Conservation (phyloP, 495 filamentous ascomycete genomes). For the Neurospora tetraspora region DNA sequence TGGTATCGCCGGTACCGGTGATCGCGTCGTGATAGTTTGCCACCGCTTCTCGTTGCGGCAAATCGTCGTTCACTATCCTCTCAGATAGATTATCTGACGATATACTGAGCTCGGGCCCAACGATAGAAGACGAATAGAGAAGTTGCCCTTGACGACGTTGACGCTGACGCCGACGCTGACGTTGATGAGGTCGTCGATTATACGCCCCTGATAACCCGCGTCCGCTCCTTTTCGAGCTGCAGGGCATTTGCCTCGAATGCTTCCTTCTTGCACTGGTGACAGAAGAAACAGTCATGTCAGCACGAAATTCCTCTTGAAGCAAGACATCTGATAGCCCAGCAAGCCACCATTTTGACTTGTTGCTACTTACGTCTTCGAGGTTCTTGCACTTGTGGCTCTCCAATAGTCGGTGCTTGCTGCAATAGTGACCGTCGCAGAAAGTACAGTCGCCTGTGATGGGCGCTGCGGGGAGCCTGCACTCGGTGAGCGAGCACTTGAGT, state of each 20-base stretch:
- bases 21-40: background rate
- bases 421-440: slow-evolving; percentile 90
- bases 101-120: background rate
- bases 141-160: background rate
- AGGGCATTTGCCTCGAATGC: slow-evolving; percentile 84
- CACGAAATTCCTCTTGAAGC: slow-evolving; percentile 19
- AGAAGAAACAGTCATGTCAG: slow-evolving; percentile 15
- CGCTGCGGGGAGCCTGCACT: slow-evolving; percentile 76
- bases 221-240: slow-evolving; percentile 84
- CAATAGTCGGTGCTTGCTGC: slow-evolving; percentile 83
- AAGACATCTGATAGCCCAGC: slow-evolving; percentile 35
- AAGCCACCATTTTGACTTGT: slow-evolving; percentile 35
- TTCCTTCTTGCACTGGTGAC: slow-evolving; percentile 76
- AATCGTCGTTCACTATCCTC: background rate
- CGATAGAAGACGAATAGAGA: background rate
- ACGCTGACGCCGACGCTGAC: background rate
- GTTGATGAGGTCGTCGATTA: slow-evolving; percentile 11
- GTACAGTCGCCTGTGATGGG: slow-evolving; percentile 92
- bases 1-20: background rate
- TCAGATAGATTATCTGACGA: background rate
- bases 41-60: background rate
- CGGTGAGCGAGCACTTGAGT: slow-evolving; percentile 77
- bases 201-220: slow-evolving; percentile 45
- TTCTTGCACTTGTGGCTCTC: slow-evolving; percentile 89
- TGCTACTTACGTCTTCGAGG: slow-evolving; percentile 67